Base-by-base conservation (phyloP, 73 alveolate genomes). In the Tetrahymena thermophila region DNA sequence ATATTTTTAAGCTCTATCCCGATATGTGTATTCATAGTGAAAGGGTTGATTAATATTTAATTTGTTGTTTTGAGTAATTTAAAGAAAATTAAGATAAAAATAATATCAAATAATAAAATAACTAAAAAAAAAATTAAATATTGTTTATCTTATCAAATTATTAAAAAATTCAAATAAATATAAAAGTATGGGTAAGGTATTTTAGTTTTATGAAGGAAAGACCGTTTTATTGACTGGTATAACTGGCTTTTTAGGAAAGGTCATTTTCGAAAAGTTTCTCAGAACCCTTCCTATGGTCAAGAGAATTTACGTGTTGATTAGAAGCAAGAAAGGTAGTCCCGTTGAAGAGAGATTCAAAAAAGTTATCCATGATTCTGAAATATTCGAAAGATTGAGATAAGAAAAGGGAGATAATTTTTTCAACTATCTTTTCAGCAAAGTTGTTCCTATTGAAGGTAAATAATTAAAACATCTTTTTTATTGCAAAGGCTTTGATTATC, bases 191-290 rank as follows among this genome's bases (percentile, higher is more conserved):
- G 89, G 89, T 71, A 71, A 71, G 89, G 89, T 71, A 71, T 71
- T 71, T 9, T 71, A 95, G 85, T 95, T 85, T 93, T 95, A 85
- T 71, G 85, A 95, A 37, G 95, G 94, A 25, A 95, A 95, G 94
- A 50, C 95, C 57, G 42, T 95, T 35, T 57, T 95, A 21, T 34
- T 95, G 34, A 85, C 97, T 31, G 97, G 97, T 23, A 71, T 85
- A 13, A 95, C 97, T 34, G 99, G 99, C 25, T 98, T 98, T 94
- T 96, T 98, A 40, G 99, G 99, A 89, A 98, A 98, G 94, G 99
- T 97, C 55, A 43, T 97, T 34, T 95, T 97, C 14, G 99, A 98
- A 95, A 97, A 97, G 96, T 58, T 96, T 38, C 85, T 97, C 93
- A 96, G 98, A 84, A 93, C 98, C 38, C 94, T 98, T 15, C 97